phyloP scores from a whole-genome alignment of 2,329 filamentous ascomycete species.

The Colletotrichum gigasporum region DNA sequence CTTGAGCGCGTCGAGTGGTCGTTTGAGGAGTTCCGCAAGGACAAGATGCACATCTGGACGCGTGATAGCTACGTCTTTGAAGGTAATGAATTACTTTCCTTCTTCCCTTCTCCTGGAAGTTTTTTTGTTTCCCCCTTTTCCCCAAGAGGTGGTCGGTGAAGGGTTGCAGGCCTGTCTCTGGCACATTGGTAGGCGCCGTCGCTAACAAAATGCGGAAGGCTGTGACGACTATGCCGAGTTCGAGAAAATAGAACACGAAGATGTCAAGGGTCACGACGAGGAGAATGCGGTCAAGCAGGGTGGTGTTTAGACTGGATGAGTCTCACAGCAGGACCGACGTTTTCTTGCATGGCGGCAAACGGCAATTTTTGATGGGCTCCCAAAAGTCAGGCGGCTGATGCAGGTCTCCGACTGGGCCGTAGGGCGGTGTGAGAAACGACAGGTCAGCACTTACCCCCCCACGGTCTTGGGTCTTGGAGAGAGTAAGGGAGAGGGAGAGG shows the following conservation, averaged over 20 bases:
- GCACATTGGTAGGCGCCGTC: background rate
- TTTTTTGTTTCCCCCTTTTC: background rate
- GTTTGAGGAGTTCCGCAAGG: conserved; percentile 81
- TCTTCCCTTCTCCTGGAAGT: background rate
- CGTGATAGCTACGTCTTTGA: conserved; percentile 58
- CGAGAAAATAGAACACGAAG: conserved; percentile 11
- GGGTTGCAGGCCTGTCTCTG: background rate
- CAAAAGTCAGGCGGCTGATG: conserved; percentile 9
- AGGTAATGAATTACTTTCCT: conserved; percentile 39
- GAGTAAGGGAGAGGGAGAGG: no score
- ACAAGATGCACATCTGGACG: conserved; percentile 71
- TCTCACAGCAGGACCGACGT: background rate
- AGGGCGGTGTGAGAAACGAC: conserved; percentile 25
- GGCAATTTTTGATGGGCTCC: conserved; percentile 23
- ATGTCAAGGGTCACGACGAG: conserved; percentile 2
- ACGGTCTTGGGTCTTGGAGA: conserved; percentile 8
- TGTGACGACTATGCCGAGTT: conserved; percentile 27
- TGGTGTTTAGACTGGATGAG: background rate
- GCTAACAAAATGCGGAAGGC: conserved; percentile 14
- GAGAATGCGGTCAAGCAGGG: background rate
- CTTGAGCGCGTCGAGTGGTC: conserved; percentile 88
- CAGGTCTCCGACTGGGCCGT: conserved; percentile 18
- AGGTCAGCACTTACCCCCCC: conserved; percentile 10
- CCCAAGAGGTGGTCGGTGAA: background rate
- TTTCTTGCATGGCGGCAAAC: conserved; percentile 21